phyloP scores from a whole-genome alignment of 169 alveolate species.

The Cryptosporidium muris region DNA sequence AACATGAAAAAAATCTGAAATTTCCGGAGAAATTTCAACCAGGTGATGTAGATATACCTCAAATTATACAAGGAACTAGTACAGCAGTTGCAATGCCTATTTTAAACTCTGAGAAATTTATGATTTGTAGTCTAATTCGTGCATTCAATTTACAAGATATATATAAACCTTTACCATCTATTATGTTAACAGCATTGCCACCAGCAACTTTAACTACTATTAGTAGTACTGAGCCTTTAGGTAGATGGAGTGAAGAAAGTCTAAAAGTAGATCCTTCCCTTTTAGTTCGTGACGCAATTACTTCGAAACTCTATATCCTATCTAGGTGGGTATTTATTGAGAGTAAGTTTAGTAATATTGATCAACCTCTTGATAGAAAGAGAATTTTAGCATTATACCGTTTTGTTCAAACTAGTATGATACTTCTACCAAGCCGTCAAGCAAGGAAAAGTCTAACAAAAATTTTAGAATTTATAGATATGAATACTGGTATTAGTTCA shows the following conservation, averaged over 20 bases:
- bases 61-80: slow-evolving; percentile 1
- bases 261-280: slow-evolving; percentile 29
- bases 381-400: slow-evolving; percentile 37
- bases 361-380: slow-evolving; percentile 28
- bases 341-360: not conserved
- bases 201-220: not conserved
- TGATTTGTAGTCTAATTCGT: slow-evolving; percentile 33
- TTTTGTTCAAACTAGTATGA: slow-evolving; percentile 67
- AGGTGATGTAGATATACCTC: slow-evolving; percentile 10
- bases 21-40: slow-evolving; percentile 53
- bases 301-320: slow-evolving; percentile 34
- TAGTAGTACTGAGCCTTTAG: not conserved
- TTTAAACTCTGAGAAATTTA: slow-evolving; percentile 31
- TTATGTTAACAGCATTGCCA: not conserved
- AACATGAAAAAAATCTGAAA: slow-evolving; percentile 15
- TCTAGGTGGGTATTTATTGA: slow-evolving; percentile 63
- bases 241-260: slow-evolving; percentile 62
- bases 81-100: slow-evolving; percentile 44
- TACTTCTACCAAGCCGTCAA: slow-evolving; percentile 47
- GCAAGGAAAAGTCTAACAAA: slow-evolving; percentile 19
- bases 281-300: slow-evolving; percentile 44
- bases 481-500: slow-evolving; percentile 10
- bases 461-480: slow-evolving; percentile 19
- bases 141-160: slow-evolving; percentile 38
- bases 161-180: slow-evolving; percentile 17